Evolutionary conservation across 1,284 basidiomycete species (phyloP), one percentile per base, ranked within the genome.

Genomic region (Microbotryomycetes sp.): DNA sequence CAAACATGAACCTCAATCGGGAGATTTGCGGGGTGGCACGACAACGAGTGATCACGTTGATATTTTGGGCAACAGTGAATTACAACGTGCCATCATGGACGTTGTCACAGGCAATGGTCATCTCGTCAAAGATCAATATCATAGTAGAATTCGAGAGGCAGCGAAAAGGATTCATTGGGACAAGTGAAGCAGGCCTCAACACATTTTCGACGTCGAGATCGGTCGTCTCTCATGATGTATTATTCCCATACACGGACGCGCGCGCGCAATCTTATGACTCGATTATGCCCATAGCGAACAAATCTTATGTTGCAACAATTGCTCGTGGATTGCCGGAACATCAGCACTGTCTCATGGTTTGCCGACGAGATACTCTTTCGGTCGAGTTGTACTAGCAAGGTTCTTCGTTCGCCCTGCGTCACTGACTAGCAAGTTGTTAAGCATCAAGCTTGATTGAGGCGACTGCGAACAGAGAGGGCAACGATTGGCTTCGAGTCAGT

Each of bases 51-150:
- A 76, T 72, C 71, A 62, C 46, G 86, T 98, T 36, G 94, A 98
- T 76, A 87, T 98, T 62, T 81, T 98, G 22, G 94, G 96, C 3
- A 62, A 51, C 0, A 86, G 84, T 0, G 82, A 84, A 7, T 75
- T 97, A 59, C 98, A 97, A 74, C 87, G 92, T 73, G 85, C 94
- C n/a, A 83, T 98, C 51, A 77, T 97, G 28, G 87, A 91, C 74
- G 85, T 92, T 16, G 91, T 86, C 26, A 86, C 88, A 3, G 92
- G 91, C 0, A 83, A 81, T 91, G 57, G 74, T 16, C 46, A 68
- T 26, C 58, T 60, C 23, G 67, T 72, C 55, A 66, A 68, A 31
- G 63, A 64, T 19, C 60, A 56, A 15, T 55, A 60, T 19, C 29
- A 59, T 59, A 62, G 59, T 25, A 50, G 58, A 28, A 67, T 97